Base-by-base conservation (phyloP, 2,329 filamentous ascomycete species). In the Paramyrothecium roridum region DNA sequence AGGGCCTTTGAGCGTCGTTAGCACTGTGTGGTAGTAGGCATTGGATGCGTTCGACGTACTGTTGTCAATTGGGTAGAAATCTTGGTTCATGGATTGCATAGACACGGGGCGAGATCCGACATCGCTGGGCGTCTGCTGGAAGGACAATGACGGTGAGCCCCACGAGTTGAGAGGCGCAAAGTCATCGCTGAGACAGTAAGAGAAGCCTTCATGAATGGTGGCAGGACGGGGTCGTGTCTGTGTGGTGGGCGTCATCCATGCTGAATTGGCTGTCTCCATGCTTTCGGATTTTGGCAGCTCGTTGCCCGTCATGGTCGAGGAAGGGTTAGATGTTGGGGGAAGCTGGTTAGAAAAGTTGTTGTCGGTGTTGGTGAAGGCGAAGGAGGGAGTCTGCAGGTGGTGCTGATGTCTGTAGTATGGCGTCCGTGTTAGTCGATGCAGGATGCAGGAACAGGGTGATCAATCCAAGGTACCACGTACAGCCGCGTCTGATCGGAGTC, bases 151-250 rank as follows among this genome's bases (percentile, higher is more conserved):
- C 40, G 80, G 79, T 22, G 82, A 75, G 62, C 85, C 83, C 84
- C 83, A 87, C 3, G 80, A 76, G 17, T 80, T 75, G 48, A 85
- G 66, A 4, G 77, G 73, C 48, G 75, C 74, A 59, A 77, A 83
- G 48, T 81, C 77, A 58, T 83, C 81, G 37, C 76, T 75, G 58
- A 82, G 72, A 63, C 79, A 83, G 69, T 82, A 86, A 19, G 81
- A 81, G 65, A 86, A 85, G 52, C 79, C 81, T 65, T 85, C 83
- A 61, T 86, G 82, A 55, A 85, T 84, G 43, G 82, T 84, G 47
- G 80, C 80, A 54, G 83, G 82, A 43, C 82, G 77, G 49, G 79
- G 80, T 58, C 80, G 76, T 56, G 76, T 70, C 53, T 81, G 78
- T 45, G 81, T 73, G 13, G 75, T 77, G 10, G 83, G 80, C 51